Evolutionary conservation across 345 rosid genomes (phyloP).

Genomic region (Stellera chamaejasme): DNA sequence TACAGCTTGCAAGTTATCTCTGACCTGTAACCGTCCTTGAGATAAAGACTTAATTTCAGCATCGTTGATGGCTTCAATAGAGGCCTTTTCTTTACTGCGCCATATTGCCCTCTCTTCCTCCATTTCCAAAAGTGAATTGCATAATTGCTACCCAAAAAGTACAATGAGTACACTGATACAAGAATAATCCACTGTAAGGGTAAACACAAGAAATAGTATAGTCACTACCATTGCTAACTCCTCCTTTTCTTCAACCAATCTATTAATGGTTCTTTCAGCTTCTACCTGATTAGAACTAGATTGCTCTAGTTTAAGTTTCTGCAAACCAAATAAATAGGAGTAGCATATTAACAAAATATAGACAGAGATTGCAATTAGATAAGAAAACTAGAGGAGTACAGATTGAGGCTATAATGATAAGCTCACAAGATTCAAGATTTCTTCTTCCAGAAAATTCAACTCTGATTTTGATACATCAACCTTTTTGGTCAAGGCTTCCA

Average conservation of each 20-base stretch:
- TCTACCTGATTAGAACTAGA: conserved; percentile 43
- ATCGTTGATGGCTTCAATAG: conserved; percentile 51
- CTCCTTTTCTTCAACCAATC: conserved; percentile 70
- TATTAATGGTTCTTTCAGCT: conserved; percentile 39
- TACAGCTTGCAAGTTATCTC: conserved; percentile 1
- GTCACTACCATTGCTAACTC: conserved; percentile 73
- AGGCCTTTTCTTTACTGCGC: conserved; percentile 67
- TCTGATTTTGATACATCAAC: conserved; percentile 39
- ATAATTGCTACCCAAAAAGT: conserved; percentile 57
- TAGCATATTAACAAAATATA: conserved; percentile 6
- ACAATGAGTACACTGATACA: background rate
- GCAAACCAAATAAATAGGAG: conserved; percentile 8
- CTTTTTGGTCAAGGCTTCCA: conserved; percentile 40
- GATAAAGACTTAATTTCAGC: conserved; percentile 37
- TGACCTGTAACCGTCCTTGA: conserved; percentile 49
- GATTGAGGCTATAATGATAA: conserved; percentile 3
- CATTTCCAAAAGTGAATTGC: conserved; percentile 71
- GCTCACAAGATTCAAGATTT: conserved; percentile 48
- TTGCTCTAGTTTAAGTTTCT: conserved; percentile 57
- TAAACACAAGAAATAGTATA: background rate
- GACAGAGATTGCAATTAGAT: background rate
- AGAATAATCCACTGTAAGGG: conserved; percentile 4
- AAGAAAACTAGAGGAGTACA: background rate
- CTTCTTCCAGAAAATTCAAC: conserved; percentile 41
- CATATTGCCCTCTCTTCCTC: conserved; percentile 91